Base-by-base conservation (phyloP, 2,329 filamentous ascomycete species). In the Exophiala lecanii-corni region DNA sequence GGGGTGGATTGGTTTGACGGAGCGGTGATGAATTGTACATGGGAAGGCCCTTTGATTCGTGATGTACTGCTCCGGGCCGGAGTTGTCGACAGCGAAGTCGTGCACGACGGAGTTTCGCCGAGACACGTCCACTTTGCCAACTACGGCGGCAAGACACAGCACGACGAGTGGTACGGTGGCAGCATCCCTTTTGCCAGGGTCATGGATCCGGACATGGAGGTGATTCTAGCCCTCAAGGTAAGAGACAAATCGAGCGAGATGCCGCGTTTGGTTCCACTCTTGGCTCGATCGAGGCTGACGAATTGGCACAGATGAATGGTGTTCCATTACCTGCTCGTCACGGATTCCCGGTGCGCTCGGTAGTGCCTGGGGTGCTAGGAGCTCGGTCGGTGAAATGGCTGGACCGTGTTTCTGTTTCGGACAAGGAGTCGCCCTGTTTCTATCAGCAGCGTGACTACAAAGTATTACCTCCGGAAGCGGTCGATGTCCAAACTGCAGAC, bases 361-460 rank as follows among this genome's bases (percentile, higher is more conserved):
- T 78, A 21, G 67, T 73, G 2, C 75, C 74, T 1, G 75, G 74
- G 2, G 68, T 77, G 19, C 68, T 70, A 5, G 75, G 74, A 9
- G 75, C 72, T 10, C 61, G 74, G 31, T 72, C 69, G 55, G 75
- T 77, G 5, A 78, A 78, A 59, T 78, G 75, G 74, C 63, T 78
- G 3, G 74, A 76, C 49, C 61, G 62, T 7, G 72, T 79, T 45
- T 74, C 68, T 2, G 66, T 79, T 2, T 71, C 74, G 48, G 59
- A 63, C 37, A 49, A 62, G 36, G 74, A 79, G 52, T 74, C 69
- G 16, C 59, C 62, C 3, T 79, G 76, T 51, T 70, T 73, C 57
- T 81, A 80, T 55, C 75, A 78, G 59, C 71, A 73, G 44, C 68
- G 65, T 36, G 77, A 80, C 59, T 81, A 81, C 63, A 80, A 79